Percentiles rank a stretch among this genome's conserved stretches.
Evolutionary conservation across 2,329 filamentous ascomycete species (phyloP).

Genomic region (Penicillium olsonii): DNA sequence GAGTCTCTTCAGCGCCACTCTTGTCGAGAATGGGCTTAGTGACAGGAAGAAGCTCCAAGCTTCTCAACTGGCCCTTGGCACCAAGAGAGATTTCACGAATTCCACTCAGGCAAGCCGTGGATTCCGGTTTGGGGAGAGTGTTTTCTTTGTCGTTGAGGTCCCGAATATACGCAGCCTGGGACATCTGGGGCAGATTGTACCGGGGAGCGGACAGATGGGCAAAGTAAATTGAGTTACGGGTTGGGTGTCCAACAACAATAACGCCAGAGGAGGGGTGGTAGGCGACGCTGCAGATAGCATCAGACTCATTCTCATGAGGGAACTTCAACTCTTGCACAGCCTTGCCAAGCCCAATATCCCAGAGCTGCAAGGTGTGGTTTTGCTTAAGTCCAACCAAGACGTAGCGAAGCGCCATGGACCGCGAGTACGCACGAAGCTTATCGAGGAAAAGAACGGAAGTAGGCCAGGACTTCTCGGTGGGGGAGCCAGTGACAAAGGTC

Average conservation of each 20-base stretch:
- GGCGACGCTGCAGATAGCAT: slow-evolving; percentile 95
- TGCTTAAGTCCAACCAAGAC: slow-evolving; percentile 98
- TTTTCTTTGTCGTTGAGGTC: slow-evolving; percentile 72
- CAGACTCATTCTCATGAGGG: slow-evolving; percentile 91
- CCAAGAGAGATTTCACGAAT: slow-evolving; percentile 92
- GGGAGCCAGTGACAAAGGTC: slow-evolving; percentile 81
- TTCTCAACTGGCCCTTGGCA: slow-evolving; percentile 82
- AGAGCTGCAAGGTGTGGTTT: slow-evolving; percentile 96
- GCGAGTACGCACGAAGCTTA: slow-evolving; percentile 90
- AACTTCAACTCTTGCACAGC: slow-evolving; percentile 96
- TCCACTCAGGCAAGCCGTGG: slow-evolving; percentile 95
- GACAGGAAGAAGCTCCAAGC: slow-evolving; percentile 80
- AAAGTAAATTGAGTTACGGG: slow-evolving; percentile 96
- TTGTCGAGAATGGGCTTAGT: slow-evolving; percentile 54
- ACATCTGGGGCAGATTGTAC: slow-evolving; percentile 77
- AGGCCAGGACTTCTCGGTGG: slow-evolving; percentile 92
- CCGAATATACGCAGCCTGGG: slow-evolving; percentile 84
- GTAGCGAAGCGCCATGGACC: slow-evolving; percentile 86
- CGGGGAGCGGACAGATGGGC: slow-evolving; percentile 91
- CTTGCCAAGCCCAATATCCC: slow-evolving; percentile 94
- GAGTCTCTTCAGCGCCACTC: slow-evolving; percentile 65
- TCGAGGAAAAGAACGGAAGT: slow-evolving; percentile 95
- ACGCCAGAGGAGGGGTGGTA: slow-evolving; percentile 93
- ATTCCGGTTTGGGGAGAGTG: slow-evolving; percentile 79
- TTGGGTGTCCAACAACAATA: slow-evolving; percentile 92